Base-by-base conservation (phyloP, 139 green algal genomes). In the Chlorella sp. region DNA sequence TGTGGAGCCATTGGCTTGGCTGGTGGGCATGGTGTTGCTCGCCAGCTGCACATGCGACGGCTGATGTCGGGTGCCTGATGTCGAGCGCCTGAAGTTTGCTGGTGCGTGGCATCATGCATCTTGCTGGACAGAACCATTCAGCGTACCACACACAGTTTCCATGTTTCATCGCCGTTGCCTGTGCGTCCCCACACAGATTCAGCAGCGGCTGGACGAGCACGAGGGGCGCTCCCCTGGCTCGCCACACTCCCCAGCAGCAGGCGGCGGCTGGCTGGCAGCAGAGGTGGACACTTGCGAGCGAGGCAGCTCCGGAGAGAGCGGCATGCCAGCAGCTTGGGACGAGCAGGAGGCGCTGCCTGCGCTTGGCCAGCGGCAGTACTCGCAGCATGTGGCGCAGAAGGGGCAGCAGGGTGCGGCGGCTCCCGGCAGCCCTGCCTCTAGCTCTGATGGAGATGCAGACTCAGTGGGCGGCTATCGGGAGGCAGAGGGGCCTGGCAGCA, bases 271-370 rank as follows among this genome's bases (percentile, higher is more conserved):
- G 63, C 63, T 11, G 28, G 28, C 63, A 38, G n/a, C 63, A 28
- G 26, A 28, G 28, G 28, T 17, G 63, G 51, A 60, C 63, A 69
- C 28, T 18, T 21, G 63, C 26, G 63, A 69, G 63, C 26, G 26
- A 32, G 63, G 26, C 26, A 32, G 63, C 63, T 32, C 26, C 38
- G 63, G 12, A 28, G 13, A 69, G 63, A 32, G 63, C 63, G 70
- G 26, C 39, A 78, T 78, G 70, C 70, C 70, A 25, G 70, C 70
- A 26, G 70, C 70, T 18, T 78, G 70, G 70, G 70, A 78, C 56
- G 70, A 47, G 13, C 70, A 78, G 70, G 70, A 78, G 9, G 32
- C 32, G 70, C 70, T 60, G 70, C 70, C 39, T 0, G 21, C 23
- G 11, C 25, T 5, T 15, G 26, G 23, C 26, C 36, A 78, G 70